Evolutionary conservation across 805 yeast genomes (phyloP), one percentile per base, ranked within the genome.

Genomic region (Candida broadrunensis): DNA sequence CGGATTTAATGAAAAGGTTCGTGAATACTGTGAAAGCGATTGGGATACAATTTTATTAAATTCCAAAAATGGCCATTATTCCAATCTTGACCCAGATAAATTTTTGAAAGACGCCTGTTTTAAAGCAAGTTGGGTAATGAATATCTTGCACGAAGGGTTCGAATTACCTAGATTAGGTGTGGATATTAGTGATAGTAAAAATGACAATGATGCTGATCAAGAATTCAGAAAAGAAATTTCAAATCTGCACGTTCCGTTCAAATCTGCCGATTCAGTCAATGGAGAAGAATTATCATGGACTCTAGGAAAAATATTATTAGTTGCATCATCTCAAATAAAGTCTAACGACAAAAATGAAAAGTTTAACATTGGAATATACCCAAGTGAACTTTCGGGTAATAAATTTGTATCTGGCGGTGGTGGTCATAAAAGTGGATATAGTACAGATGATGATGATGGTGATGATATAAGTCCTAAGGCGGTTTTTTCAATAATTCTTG

Each of bases 201-300:
- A 24, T 7, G 47, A 60, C 14, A 20, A 24, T 7, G 47, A 60
- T 14, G 60, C 54, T 20, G 45, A 43, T 11, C 61, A 41, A 67
- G 72, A 55, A 14, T 49, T 44, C 14, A 56, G 59, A 2, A 49
- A 56, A 8, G 58, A 67, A 32, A 51, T 61, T 8, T 51, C 54
- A 1, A 44, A 60, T 1, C 67, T 55, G 5, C 70, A 64, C 54
- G 71, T 83, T 27, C 83, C 90, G 0, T 89, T 93, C 62, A 88
- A 85, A 61, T 84, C 95, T 45, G 89, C 93, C 0, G 82, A 83
- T 41, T 73, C 81, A 14, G 79, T 93, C 24, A 76, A 87, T 44
- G 97, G 95, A 2, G 78, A 81, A 4, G 99, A 93, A 50, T 67
- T 93, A 14, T 85, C 97, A 0, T 93, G 99, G 99, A 91, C 98